Percentiles rank a stretch among this genome's conserved stretches.
Evolutionary conservation across 805 yeast species (phyloP).

Genomic region (Teunomyces kruisii): DNA sequence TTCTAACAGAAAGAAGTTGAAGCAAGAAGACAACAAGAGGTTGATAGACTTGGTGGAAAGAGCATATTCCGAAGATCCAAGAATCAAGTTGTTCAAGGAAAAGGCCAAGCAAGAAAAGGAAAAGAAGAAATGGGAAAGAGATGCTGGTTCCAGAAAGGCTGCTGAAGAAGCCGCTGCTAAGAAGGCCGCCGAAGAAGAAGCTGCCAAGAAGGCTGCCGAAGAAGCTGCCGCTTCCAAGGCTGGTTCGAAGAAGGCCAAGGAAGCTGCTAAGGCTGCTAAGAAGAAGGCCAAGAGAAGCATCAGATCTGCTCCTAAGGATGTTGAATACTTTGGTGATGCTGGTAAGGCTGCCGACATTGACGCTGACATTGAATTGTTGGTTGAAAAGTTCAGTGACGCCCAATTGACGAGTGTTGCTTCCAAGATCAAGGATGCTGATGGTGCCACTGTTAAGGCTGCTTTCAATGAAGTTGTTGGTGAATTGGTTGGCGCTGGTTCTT

Average conservation of each 20-base stretch:
- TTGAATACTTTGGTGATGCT: constrained; percentile 80
- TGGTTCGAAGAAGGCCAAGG: constrained; percentile 78
- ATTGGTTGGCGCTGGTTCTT: constrained; percentile 52
- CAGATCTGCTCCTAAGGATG: constrained; percentile 81
- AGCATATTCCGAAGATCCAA: constrained; percentile 89
- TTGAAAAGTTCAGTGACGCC: constrained; percentile 78
- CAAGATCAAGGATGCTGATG: constrained; percentile 57
- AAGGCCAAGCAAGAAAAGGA: constrained; percentile 94
- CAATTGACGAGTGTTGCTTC: constrained; percentile 74
- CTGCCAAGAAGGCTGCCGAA: constrained; percentile 73
- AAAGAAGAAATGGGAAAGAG: constrained; percentile 94
- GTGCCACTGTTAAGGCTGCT: constrained; percentile 57
- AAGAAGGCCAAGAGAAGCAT: constrained; percentile 94
- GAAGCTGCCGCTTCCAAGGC: constrained; percentile 61
- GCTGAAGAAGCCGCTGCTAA: constrained; percentile 87
- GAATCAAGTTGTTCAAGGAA: constrained; percentile 90
- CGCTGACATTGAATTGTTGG: constrained; percentile 73
- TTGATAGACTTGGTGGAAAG: constrained; percentile 82
- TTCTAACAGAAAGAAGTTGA: constrained; percentile 94
- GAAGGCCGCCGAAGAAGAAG: constrained; percentile 85
- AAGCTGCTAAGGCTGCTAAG: constrained; percentile 95
- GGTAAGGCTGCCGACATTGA: constrained; percentile 66
- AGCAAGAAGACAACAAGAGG: constrained; percentile 95
- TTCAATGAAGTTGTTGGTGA: constrained; percentile 55
- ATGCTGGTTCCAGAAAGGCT: constrained; percentile 95